These are phyloP conservation scores for Plectranthus barbatus DNA, from an alignment of 257 asterid species.

Conservation along the genomic window DNA sequence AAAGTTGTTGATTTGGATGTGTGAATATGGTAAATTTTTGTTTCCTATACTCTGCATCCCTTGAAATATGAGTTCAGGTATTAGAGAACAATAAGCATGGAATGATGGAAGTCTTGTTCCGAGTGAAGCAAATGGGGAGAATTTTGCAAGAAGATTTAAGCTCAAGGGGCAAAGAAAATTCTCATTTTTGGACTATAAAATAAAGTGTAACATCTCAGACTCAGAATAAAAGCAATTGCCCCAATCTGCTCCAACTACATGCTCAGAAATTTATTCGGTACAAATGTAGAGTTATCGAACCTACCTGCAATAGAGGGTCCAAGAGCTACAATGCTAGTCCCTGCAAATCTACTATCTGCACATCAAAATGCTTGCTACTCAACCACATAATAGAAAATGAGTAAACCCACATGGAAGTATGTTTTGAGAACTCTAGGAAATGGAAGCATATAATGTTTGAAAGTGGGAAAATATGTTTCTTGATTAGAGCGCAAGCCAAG, in stretches of 20 bases:
- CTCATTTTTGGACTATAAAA: not conserved
- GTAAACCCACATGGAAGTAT: not conserved
- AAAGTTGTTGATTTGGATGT: too few species aligned
- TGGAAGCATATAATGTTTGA: not conserved
- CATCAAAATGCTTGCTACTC: not conserved
- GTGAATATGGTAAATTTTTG: too few species aligned
- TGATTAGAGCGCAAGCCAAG: not conserved
- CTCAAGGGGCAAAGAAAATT: too few species aligned
- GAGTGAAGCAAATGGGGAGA: too few species aligned
- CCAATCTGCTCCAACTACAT: not conserved
- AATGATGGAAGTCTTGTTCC: too few species aligned
- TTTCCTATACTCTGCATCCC: too few species aligned
- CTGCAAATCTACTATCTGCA: too few species aligned
- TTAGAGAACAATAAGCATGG: too few species aligned
- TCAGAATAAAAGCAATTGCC: not conserved
- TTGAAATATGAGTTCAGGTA: too few species aligned
- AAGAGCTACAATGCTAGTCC: too few species aligned
- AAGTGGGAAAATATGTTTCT: not conserved
- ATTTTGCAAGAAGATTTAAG: too few species aligned
- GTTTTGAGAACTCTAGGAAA: not conserved
- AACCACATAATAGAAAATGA: not conserved
- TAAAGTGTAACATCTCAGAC: not conserved
- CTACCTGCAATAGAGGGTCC: too few species aligned
- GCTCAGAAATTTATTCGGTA: not conserved
- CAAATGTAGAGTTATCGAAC: not conserved